Evolutionary conservation across 495 filamentous ascomycete species (phyloP).

Genomic region (Tuber microsphaerosporum): DNA sequence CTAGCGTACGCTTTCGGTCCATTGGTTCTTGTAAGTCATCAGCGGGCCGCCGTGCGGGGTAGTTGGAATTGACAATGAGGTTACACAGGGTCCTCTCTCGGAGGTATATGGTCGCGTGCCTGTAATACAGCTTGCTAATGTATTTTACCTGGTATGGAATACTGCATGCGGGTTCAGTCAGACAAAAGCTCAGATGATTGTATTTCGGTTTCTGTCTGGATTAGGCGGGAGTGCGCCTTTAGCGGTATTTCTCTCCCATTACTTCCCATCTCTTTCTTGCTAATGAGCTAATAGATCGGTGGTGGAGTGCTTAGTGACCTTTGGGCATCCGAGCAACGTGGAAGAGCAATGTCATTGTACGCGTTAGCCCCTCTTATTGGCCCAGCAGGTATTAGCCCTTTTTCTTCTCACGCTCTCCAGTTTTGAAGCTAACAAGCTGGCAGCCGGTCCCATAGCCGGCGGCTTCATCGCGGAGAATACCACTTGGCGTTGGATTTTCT

Average conservation of each 20-base stretch:
- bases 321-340: constrained; percentile 58
- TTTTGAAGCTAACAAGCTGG: neutral
- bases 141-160: constrained; percentile 52
- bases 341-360: constrained; percentile 59
- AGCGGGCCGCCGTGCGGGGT: neutral
- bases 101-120: constrained; percentile 57
- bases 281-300: constrained; percentile 42
- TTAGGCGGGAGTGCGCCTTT: constrained; percentile 51
- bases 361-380: constrained; percentile 60
- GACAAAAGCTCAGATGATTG: constrained; percentile 51
- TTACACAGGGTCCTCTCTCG: constrained; percentile 48
- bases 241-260: constrained; percentile 32
- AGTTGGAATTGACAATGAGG: neutral
- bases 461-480: constrained; percentile 62
- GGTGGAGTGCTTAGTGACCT: constrained; percentile 59
- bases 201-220: constrained; percentile 54
- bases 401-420: neutral
- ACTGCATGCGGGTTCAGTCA: constrained; percentile 51
- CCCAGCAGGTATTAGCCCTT: constrained; percentile 45
- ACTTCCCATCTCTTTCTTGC: neutral
- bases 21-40: constrained; percentile 43
- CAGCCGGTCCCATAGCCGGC: constrained; percentile 56
- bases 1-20: constrained; percentile 61
- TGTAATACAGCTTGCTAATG: constrained; percentile 49
- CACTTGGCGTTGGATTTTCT: constrained; percentile 67